Base-by-base conservation (phyloP, 192 early-diverging fungal species). In the Entophlyctis helioformis region DNA sequence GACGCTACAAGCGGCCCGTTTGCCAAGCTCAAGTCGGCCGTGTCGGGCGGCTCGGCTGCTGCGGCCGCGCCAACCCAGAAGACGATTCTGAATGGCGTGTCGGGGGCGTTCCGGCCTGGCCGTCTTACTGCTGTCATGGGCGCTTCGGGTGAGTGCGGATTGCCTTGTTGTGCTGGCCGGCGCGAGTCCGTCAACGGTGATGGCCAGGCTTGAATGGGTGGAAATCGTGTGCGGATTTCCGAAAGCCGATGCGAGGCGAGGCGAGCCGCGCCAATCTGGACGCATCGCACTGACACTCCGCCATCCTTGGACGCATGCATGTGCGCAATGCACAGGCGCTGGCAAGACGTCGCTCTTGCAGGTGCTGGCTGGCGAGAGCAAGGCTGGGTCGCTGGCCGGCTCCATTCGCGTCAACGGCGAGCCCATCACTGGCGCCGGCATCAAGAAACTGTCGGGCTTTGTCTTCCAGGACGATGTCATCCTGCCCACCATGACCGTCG, bases 121-220 rank as follows among this genome's bases (percentile, higher is more conserved):
- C 70, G 80, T 24, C 53, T 87, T 25, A 65, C 84, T 39, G 86
- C 85, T 15, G 69, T 95, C 12, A 92, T 92, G 80, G 91, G 91
- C 1, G 83, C 87, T 3, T 84, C 81, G 9, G n/a, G n/a, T n/a
- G n/a, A n/a, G n/a, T n/a, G n/a, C n/a, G n/a, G n/a, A n/a, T n/a
- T n/a, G n/a, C n/a, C n/a, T n/a, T n/a, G n/a, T n/a, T n/a, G n/a
- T n/a, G n/a, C n/a, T n/a, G n/a, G n/a, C n/a, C n/a, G n/a, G n/a
- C n/a, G n/a, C n/a, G n/a, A n/a, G n/a, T n/a, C n/a, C n/a, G n/a
- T n/a, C n/a, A n/a, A n/a, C n/a, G n/a, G n/a, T n/a, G n/a, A n/a
- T n/a, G n/a, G n/a, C n/a, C n/a, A n/a, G n/a, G n/a, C n/a, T n/a
- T n/a, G n/a, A n/a, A n/a, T n/a, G n/a, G n/a, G n/a, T n/a, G n/a